phyloP scores from a whole-genome alignment of 176 grass and related monocot species.

The Canna indica region DNA sequence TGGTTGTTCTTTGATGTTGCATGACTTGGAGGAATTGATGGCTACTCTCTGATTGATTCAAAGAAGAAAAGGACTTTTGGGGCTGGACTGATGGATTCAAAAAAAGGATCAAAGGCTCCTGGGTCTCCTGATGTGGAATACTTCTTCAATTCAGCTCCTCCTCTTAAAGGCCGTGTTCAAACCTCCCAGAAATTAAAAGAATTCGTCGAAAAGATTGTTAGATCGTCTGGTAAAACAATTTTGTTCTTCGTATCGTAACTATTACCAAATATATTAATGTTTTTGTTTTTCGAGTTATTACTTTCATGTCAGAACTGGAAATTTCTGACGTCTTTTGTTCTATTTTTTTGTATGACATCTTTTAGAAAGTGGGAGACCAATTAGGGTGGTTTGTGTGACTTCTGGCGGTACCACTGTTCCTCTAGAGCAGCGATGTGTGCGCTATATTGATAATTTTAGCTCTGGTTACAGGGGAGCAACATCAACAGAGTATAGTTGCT shows the following conservation, averaged over 20 bases:
- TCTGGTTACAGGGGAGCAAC: constrained; percentile 79
- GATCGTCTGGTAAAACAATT: constrained; percentile 2
- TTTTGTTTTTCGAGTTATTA: background rate
- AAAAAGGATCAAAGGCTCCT: background rate
- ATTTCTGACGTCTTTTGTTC: constrained; percentile 2
- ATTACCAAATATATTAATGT: background rate
- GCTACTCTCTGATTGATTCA: background rate
- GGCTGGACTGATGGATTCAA: background rate
- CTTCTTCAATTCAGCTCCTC: constrained; percentile 50
- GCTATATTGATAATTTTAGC: constrained; percentile 98
- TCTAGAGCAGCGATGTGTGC: constrained; percentile 81
- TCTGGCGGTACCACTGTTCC: constrained; percentile 91
- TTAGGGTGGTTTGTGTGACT: constrained; percentile 70
- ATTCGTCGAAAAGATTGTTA: constrained; percentile 35
- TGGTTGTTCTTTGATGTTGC: background rate
- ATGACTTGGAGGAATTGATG: background rate
- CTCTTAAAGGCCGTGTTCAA: constrained; percentile 33
- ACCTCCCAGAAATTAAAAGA: constrained; percentile 27
- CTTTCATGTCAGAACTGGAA: background rate
- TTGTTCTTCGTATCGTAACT: background rate
- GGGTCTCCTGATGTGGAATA: constrained; percentile 16
- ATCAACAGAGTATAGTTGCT: constrained; percentile 60
- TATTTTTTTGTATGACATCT: background rate
- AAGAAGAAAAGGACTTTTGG: background rate
- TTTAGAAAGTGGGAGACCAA: constrained; percentile 16